Evolutionary conservation across 2,329 filamentous ascomycete genomes (phyloP).

Genomic region (Corynespora cassiicola): DNA sequence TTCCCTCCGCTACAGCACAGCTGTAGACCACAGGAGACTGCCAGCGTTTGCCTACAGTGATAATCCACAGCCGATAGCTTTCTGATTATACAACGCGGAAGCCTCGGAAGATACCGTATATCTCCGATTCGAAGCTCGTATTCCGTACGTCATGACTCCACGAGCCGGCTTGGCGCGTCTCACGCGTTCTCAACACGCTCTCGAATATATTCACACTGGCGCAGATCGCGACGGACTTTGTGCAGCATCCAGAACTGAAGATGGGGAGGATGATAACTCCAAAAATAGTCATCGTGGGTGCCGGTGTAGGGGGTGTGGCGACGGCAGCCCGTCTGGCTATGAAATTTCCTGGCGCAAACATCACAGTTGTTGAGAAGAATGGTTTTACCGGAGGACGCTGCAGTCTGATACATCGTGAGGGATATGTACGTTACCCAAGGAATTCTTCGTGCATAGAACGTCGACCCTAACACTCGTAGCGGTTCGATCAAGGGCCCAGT

Average conservation of each 20-base stretch:
- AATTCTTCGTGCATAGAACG: slow-evolving; percentile 1
- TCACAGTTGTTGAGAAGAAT: slow-evolving; percentile 83
- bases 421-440: slow-evolving; percentile 54
- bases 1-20: no score
- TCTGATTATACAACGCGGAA: no score
- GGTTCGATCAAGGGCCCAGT: slow-evolving; percentile 80
- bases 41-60: no score
- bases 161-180: slow-evolving; percentile 6
- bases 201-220: no score
- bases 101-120: no score
- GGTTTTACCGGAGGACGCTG: slow-evolving; percentile 74
- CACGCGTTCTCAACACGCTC: slow-evolving; percentile 1
- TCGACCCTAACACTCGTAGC: slow-evolving; percentile 36
- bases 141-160: slow-evolving; percentile 14
- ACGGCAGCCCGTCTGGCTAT: slow-evolving; percentile 74
- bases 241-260: no score
- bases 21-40: no score
- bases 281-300: slow-evolving; percentile 59
- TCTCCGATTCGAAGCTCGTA: slow-evolving; percentile 2
- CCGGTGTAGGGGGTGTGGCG: slow-evolving; percentile 75
- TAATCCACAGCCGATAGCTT: no score
- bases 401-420: slow-evolving; percentile 66
- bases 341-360: slow-evolving; percentile 71
- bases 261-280: no score
- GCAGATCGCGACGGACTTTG: no score